phyloP scores from a whole-genome alignment of 176 grass and related monocot species.

The Luzula sylvatica region DNA sequence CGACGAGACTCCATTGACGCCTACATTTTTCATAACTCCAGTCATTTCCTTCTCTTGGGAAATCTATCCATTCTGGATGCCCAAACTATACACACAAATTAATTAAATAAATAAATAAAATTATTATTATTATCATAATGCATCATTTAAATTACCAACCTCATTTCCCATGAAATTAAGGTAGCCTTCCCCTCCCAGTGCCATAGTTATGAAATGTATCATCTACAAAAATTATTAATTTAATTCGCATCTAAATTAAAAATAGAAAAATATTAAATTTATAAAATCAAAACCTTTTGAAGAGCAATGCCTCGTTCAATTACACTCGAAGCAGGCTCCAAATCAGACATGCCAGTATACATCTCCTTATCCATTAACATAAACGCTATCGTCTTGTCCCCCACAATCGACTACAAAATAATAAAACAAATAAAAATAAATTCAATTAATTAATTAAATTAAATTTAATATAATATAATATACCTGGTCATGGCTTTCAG shows the following conservation, averaged over 20 bases:
- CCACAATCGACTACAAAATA: constrained; percentile 65
- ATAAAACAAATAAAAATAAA: constrained; percentile 8
- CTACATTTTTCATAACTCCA: constrained; percentile 99
- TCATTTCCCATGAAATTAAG: constrained; percentile 99
- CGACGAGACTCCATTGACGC: constrained; percentile 86
- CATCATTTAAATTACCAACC: constrained; percentile 29
- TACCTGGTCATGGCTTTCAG: constrained; percentile 98
- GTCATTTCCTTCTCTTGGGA: constrained; percentile 87
- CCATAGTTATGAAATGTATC: constrained; percentile 96
- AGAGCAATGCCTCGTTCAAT: constrained; percentile 83
- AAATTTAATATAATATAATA: not conserved
- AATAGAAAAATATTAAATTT: constrained; percentile 15
- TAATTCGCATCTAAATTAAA: not conserved
- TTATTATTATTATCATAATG: constrained; percentile 1
- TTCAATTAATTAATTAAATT: constrained; percentile 11
- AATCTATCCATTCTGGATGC: constrained; percentile 98
- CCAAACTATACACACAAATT: constrained; percentile 55
- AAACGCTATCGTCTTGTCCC: constrained; percentile 93
- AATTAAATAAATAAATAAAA: constrained; percentile 3
- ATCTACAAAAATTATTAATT: constrained; percentile 44
- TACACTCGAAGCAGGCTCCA: constrained; percentile 66
- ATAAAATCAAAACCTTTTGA: constrained; percentile 54
- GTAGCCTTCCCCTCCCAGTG: constrained; percentile 92
- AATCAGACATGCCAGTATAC: constrained; percentile 96
- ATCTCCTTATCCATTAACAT: constrained; percentile 96